phyloP scores from a whole-genome alignment of 805 yeast genomes.

The Saccharomycopsis fermentans region DNA sequence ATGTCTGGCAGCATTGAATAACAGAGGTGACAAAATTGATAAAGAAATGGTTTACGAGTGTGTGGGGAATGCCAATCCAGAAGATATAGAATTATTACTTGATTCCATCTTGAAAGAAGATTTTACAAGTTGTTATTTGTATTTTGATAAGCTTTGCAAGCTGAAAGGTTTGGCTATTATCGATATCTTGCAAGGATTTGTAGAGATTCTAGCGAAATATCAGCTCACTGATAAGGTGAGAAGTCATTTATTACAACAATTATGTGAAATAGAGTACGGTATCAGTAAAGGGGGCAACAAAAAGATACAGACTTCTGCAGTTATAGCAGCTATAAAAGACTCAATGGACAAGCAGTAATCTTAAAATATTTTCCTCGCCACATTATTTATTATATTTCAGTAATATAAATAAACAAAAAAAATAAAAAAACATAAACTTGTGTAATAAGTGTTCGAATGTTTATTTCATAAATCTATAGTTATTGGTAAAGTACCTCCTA shows the following conservation, averaged over 20 bases:
- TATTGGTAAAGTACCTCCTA: no score
- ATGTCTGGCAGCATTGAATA: conserved; percentile 66
- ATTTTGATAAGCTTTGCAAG: conserved; percentile 55
- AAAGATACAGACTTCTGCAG: conserved; percentile 80
- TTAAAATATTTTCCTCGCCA: background rate
- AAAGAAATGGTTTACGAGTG: conserved; percentile 81
- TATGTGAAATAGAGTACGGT: conserved; percentile 85
- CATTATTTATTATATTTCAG: background rate
- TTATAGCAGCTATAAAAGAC: conserved; percentile 72
- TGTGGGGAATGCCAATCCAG: conserved; percentile 91
- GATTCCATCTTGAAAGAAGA: conserved; percentile 76
- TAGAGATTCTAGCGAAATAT: conserved; percentile 57
- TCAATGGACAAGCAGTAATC: conserved; percentile 36
- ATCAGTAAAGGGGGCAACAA: conserved; percentile 90
- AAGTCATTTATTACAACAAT: conserved; percentile 52
- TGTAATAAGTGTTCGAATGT: background rate
- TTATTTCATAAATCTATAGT: no score
- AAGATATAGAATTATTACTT: conserved; percentile 64
- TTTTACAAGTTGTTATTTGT: conserved; percentile 68
- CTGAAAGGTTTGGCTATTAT: conserved; percentile 81
- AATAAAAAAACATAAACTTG: no score
- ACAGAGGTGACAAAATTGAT: conserved; percentile 44
- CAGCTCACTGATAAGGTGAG: conserved; percentile 57
- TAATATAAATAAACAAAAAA: no score
- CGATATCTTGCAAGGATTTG: conserved; percentile 71